Percentiles rank a stretch among this genome's conserved stretches.
phyloP scores from a whole-genome alignment of 2,329 filamentous ascomycete species.

The Westerdykella sp. region DNA sequence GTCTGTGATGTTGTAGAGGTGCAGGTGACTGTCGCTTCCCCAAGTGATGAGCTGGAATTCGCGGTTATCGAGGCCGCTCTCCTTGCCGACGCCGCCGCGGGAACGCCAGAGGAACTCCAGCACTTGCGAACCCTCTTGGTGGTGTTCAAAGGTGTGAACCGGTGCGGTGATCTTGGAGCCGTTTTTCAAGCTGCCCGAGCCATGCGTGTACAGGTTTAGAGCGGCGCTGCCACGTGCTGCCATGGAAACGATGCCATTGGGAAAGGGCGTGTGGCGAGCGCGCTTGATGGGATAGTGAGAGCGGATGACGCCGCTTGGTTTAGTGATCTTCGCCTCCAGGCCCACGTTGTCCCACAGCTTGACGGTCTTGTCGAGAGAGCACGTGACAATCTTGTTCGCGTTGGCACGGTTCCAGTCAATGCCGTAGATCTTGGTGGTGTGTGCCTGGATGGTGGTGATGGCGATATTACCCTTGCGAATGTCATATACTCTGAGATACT shows the following conservation, averaged over 20 bases:
- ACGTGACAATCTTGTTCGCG: conserved; percentile 69
- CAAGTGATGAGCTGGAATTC: conserved; percentile 93
- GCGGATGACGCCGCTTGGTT: conserved; percentile 57
- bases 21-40: conserved; percentile 79
- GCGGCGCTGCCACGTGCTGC: conserved; percentile 82
- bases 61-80: conserved; percentile 69
- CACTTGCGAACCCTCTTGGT: conserved; percentile 53
- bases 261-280: conserved; percentile 86
- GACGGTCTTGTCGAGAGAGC: conserved; percentile 84
- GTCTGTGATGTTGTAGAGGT: conserved; percentile 66
- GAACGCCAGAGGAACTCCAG: conserved; percentile 90
- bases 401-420: conserved; percentile 86
- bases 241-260: conserved; percentile 80
- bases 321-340: conserved; percentile 43
- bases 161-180: conserved; percentile 32
- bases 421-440: conserved; percentile 90
- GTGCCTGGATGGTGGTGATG: conserved; percentile 76
- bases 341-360: conserved; percentile 82
- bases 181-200: conserved; percentile 36
- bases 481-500: conserved; percentile 85
- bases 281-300: conserved; percentile 87
- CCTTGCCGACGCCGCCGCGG: conserved; percentile 58
- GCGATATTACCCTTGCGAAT: conserved; percentile 71
- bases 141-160: conserved; percentile 49
- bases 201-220: conserved; percentile 74